Evolutionary conservation across 1,139 yeast genomes (phyloP).

Genomic region (Kodamaea fungicola): DNA sequence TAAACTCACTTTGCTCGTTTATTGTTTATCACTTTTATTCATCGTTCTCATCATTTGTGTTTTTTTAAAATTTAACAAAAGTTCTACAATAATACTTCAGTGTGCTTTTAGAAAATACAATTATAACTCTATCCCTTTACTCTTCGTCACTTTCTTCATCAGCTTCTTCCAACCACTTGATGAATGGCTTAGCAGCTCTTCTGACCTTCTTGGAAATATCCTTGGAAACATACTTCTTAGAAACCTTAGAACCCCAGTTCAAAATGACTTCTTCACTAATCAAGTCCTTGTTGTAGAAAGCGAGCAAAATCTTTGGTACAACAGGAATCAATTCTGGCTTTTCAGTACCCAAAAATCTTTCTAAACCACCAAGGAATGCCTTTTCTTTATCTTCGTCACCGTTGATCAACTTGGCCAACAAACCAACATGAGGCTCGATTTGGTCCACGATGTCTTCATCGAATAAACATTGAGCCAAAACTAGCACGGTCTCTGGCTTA

Average conservation of each 20-base stretch:
- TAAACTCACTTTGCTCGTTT: no score
- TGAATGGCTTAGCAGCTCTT: slow-evolving; percentile 92
- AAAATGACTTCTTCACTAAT: slow-evolving; percentile 77
- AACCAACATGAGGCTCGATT: slow-evolving; percentile 74
- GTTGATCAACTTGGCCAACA: slow-evolving; percentile 72
- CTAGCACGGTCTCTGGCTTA: slow-evolving; percentile 80
- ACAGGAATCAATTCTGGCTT: slow-evolving; percentile 70
- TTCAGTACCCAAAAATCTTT: slow-evolving; percentile 84
- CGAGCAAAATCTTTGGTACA: slow-evolving; percentile 79
- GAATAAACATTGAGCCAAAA: slow-evolving; percentile 85
- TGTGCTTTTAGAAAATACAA: slow-evolving; percentile 2
- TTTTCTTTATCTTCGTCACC: slow-evolving; percentile 68
- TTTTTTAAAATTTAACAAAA: neutral
- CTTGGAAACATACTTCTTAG: slow-evolving; percentile 91
- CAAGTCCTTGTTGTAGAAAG: slow-evolving; percentile 78
- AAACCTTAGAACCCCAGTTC: slow-evolving; percentile 88
- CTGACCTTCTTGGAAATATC: slow-evolving; percentile 91
- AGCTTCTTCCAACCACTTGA: slow-evolving; percentile 93
- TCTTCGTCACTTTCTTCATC: slow-evolving; percentile 68
- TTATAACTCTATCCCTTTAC: slow-evolving; percentile 12
- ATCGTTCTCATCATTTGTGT: no score
- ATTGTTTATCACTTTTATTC: no score
- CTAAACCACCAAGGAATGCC: slow-evolving; percentile 92
- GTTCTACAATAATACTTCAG: neutral
- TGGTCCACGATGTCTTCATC: slow-evolving; percentile 75